phyloP scores from a whole-genome alignment of 2,329 filamentous ascomycete genomes.

The Rugonectria rugulosa region DNA sequence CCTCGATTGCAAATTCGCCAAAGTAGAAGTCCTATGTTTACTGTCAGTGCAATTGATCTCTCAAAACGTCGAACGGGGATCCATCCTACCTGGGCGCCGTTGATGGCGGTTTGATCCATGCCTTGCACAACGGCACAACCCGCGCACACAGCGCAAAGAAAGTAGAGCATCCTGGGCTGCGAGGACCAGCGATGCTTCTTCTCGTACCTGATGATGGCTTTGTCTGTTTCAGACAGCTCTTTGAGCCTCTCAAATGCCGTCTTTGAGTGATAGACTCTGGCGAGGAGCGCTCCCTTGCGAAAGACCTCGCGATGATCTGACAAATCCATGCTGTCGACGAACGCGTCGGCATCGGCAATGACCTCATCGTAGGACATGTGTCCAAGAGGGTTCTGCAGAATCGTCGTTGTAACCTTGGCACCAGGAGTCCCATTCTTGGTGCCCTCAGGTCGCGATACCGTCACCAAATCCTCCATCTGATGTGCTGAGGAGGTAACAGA shows the following conservation, averaged over 20 bases:
- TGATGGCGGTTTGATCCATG: conserved; percentile 70
- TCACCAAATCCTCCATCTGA: conserved; percentile 2
- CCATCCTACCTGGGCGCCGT: conserved; percentile 54
- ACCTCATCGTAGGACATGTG: conserved; percentile 28
- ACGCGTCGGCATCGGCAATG: conserved; percentile 25
- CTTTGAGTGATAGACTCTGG: conserved; percentile 38
- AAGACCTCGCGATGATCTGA: conserved; percentile 52
- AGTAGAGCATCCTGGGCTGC: conserved; percentile 52
- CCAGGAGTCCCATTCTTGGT: not conserved
- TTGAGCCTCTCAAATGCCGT: conserved; percentile 37
- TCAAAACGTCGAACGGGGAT: not conserved
- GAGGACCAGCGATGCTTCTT: conserved; percentile 63
- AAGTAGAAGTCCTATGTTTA: conserved; percentile 46
- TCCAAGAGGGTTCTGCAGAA: conserved; percentile 33
- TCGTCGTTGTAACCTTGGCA: conserved; percentile 9
- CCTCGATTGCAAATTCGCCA: conserved; percentile 43
- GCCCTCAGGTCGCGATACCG: not conserved
- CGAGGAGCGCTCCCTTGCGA: conserved; percentile 46
- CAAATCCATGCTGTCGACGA: conserved; percentile 48
- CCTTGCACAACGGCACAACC: conserved; percentile 62
- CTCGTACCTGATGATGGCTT: conserved; percentile 48
- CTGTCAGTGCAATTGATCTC: not conserved
- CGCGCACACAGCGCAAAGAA: conserved; percentile 59
- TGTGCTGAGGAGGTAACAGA: not conserved
- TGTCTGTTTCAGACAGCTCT: conserved; percentile 44